Evolutionary conservation across 805 yeast genomes (phyloP).

Genomic region (Isabelozyma rhagii): DNA sequence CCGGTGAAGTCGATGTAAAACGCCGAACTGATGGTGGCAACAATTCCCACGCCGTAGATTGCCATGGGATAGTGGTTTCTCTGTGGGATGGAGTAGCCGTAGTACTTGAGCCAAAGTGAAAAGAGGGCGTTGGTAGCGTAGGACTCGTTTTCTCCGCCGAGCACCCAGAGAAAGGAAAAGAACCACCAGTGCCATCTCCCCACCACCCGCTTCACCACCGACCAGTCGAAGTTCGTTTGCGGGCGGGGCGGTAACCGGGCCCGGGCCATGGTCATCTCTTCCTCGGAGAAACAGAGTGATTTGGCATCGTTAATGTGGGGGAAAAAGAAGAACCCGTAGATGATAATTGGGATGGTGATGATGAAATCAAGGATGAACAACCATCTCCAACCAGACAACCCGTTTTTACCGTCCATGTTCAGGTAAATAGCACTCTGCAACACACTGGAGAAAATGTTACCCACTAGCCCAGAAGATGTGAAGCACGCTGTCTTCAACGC

Average conservation of each 20-base stretch:
- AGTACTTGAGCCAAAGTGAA: slow-evolving; percentile 29
- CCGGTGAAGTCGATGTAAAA: slow-evolving; percentile 28
- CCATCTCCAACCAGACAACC: slow-evolving; percentile 66
- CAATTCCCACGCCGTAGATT: slow-evolving; percentile 30
- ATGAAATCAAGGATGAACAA: slow-evolving; percentile 62
- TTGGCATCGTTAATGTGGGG: slow-evolving; percentile 56
- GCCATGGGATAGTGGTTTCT: slow-evolving; percentile 40
- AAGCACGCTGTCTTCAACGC: slow-evolving; percentile 53
- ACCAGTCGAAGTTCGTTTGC: slow-evolving; percentile 19
- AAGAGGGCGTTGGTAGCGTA: slow-evolving; percentile 30
- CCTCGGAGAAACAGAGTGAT: slow-evolving; percentile 22
- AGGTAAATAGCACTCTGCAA: slow-evolving; percentile 54
- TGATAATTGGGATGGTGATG: slow-evolving; percentile 54
- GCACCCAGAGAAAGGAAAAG: slow-evolving; percentile 32
- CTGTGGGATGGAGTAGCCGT: slow-evolving; percentile 23
- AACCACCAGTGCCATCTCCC: slow-evolving; percentile 37
- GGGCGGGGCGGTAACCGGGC: slow-evolving; percentile 38
- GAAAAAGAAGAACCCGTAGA: slow-evolving; percentile 55
- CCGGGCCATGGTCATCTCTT: slow-evolving; percentile 24
- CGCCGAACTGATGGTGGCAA: slow-evolving; percentile 25
- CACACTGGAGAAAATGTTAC: slow-evolving; percentile 54
- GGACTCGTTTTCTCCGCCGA: slow-evolving; percentile 38
- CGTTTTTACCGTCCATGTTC: slow-evolving; percentile 44
- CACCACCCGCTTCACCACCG: slow-evolving; percentile 40
- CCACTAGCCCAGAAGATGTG: slow-evolving; percentile 52